Evolutionary conservation across 2,329 filamentous ascomycete genomes (phyloP), one percentile per base, ranked within the genome.

Genomic region (Hymenoscyphus infarciens): DNA sequence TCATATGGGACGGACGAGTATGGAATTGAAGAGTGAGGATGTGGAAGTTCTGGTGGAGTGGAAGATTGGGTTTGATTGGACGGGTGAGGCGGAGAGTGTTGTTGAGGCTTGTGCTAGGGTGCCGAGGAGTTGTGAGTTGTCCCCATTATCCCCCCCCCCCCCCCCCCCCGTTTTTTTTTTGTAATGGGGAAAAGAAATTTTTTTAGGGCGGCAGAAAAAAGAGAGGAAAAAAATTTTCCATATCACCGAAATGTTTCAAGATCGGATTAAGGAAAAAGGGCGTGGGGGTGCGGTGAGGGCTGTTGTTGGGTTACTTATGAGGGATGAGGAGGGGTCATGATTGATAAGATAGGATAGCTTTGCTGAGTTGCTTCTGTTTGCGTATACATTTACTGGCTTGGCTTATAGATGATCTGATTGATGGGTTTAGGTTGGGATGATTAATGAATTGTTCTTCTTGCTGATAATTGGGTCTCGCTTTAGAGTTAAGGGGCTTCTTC

Each of bases 51-150:
- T 84, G 29, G 75, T 91, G 1, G 78, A 81, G 62, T 91, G 88
- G 88, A 77, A 75, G 56, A 85, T 89, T 53, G 75, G 75, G 1
- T 89, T 91, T 69, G 88, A 91, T 73, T 91, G 87, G 88, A 87
- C 87, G 0, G 88, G 88, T 5, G 88, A 91, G 71, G 87, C 86
- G 4, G 81, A 83, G 69, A 89, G 83, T 67, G 77, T 78, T 54
- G 74, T 90, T 16, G 76, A 76, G 4, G 77, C 87, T 11, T 72
- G 83, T 65, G 76, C 85, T 1, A 82, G 82, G 4, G 76, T 86
- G 49, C 87, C 88, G 0, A 79, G 77, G 7, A 84, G 83, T 71
- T 91, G 87, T 90, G 75, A 82, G 87, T 82, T n/a, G n/a, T n/a
- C n/a, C 19, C 27, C 29, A 27, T 60, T 54, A n/a, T 39, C 29